Evolutionary conservation across 257 asterid genomes (phyloP), one percentile per base, ranked within the genome.

Genomic region (Solanum chaucha): DNA sequence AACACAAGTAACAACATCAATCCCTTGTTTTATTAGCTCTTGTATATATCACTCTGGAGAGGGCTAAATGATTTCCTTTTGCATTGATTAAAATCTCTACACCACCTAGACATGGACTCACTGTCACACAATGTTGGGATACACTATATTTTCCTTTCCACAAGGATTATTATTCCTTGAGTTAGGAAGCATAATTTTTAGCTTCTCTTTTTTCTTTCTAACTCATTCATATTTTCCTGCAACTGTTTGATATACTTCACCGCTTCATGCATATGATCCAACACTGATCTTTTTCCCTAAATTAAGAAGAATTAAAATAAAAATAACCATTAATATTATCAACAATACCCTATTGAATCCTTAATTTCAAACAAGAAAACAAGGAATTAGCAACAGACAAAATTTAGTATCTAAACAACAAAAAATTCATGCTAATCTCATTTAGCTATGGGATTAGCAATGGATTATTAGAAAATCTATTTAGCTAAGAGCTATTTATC

Each of bases 241-340:
- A 82, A 86, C 51, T 89, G 51, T 24, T 48, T 89, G 65, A 94
- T 95, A 86, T 94, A 94, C 20, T 59, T 93, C 65, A 86, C 90
- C 0, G 94, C 89, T 73, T 89, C 91, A 15, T 90, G 83, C 85
- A 92, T 86, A 34, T 91, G 94, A 78, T 95, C 95, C 1, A 91
- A 83, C 58, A 87, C 89, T 0, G 94, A 88, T 8, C 93, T 88
- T 83, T 95, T 95, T 17, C 94, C 96, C 98, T 94, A 71, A 1
- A 61, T 24, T 46, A 15, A n/a, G 6, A 34, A 87, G 10, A 26
- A 44, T 41, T 64, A 64, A n/a, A n/a, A n/a, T n/a, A 61, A 64
- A 64, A 0, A n/a, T 64, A 64, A 10, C 32, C 71, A 26, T 64
- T 64, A 0, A 64, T 55, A 55, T 55, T n/a, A 64, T 64, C 26